Conservation (phyloP, 1,139 yeast genomes). For the Lipomyces yarrowii region DNA sequence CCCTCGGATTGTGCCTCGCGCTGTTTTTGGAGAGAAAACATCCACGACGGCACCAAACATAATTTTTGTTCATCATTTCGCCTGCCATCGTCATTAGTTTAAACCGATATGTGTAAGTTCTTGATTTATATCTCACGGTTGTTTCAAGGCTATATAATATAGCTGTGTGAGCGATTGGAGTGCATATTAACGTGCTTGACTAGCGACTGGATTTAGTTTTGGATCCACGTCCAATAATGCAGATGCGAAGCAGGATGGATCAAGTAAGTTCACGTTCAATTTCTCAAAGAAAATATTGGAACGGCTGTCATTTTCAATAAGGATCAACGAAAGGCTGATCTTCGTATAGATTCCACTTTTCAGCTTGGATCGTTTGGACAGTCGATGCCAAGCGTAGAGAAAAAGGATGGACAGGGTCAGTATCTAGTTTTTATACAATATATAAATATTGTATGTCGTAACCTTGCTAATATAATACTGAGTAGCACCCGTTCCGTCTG, state of each 20-base stretch:
- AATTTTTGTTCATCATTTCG: not conserved
- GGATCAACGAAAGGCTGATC: not conserved
- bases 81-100: not conserved
- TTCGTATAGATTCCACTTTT: not conserved
- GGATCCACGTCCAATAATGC: conserved; percentile 4
- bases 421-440: not conserved
- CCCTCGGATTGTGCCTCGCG: not conserved
- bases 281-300: not conserved
- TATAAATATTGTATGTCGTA: not conserved
- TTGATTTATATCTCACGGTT: not conserved
- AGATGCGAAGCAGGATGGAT: conserved; percentile 16
- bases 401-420: not conserved
- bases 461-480: not conserved
- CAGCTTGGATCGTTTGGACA: not conserved
- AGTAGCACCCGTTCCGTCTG: not conserved
- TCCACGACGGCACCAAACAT: not conserved
- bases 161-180: not conserved
- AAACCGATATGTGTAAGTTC: not conserved
- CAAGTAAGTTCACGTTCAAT: conserved; percentile 2
- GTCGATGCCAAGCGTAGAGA: conserved; percentile 2
- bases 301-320: not conserved
- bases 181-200: not conserved
- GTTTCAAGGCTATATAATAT: not conserved
- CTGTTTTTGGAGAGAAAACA: not conserved
- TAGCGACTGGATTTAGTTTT: not conserved